Percentiles rank a stretch among this genome's conserved stretches.
phyloP scores from a whole-genome alignment of 805 yeast species.

The Yarrowia sp. region DNA sequence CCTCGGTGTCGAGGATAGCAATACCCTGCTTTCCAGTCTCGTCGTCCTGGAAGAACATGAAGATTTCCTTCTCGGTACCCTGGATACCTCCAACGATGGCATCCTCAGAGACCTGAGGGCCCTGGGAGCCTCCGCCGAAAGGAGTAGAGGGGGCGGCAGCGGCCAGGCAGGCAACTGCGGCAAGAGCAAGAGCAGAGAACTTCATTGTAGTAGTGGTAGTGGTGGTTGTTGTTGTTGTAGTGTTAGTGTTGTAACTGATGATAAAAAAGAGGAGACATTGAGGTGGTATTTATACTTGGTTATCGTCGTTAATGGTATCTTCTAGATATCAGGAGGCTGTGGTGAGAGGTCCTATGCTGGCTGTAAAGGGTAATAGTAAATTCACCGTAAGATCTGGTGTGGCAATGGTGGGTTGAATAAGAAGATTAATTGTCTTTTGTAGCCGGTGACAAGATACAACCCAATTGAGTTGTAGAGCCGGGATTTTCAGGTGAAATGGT shows the following conservation, averaged over 20 bases:
- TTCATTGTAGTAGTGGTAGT: neutral
- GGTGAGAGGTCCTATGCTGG: neutral
- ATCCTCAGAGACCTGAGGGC: neutral
- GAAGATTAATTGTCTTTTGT: no score
- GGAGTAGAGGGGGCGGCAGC: constrained; percentile 1
- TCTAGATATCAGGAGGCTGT: neutral
- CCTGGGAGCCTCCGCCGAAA: neutral
- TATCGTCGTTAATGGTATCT: neutral
- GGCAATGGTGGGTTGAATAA: neutral
- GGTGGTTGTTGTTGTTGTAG: neutral
- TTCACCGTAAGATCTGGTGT: neutral
- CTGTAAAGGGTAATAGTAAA: neutral
- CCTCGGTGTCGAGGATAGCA: neutral
- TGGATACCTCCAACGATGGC: constrained; percentile 2
- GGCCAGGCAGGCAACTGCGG: neutral
- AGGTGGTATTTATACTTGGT: constrained; percentile 1
- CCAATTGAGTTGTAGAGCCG: no score
- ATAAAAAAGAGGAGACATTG: neutral
- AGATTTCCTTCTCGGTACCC: neutral
- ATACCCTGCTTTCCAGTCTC: constrained; percentile 6
- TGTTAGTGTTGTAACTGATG: neutral
- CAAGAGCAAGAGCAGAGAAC: constrained; percentile 11
- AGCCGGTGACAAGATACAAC: no score
- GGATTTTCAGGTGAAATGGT: no score
- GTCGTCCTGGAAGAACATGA: constrained; percentile 7